Conservation (phyloP, 1,284 basidiomycete genomes). For the Ceratobasidium sp. region DNA sequence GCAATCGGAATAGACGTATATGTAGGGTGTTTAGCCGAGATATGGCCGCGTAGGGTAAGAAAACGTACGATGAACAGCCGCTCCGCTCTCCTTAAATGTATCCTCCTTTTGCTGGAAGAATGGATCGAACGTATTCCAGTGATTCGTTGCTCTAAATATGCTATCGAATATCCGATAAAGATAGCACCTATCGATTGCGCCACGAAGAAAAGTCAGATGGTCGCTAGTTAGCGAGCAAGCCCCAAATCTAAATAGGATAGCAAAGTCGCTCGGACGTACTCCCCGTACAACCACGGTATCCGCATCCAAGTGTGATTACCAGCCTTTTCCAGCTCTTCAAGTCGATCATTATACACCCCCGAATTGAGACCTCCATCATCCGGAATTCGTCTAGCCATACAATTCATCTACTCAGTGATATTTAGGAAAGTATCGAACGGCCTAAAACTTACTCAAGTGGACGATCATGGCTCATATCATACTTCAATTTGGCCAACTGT, state of each 20-base stretch:
- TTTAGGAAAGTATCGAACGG: conserved; percentile 16
- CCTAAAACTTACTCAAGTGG: conserved; percentile 67
- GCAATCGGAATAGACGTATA: background rate
- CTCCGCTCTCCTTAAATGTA: conserved; percentile 83
- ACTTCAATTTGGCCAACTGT: conserved; percentile 83
- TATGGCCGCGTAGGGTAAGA: background rate
- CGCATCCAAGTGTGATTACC: conserved; percentile 86
- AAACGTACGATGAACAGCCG: conserved; percentile 75
- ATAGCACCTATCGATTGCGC: conserved; percentile 56
- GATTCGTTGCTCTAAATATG: conserved; percentile 73
- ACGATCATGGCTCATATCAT: conserved; percentile 87
- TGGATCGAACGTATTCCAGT: conserved; percentile 87
- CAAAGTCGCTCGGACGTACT: conserved; percentile 63
- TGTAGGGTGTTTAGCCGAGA: background rate
- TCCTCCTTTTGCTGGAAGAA: conserved; percentile 85
- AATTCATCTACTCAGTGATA: background rate
- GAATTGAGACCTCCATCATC: conserved; percentile 77
- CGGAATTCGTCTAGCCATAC: conserved; percentile 65
- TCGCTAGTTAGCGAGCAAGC: background rate
- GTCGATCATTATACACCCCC: conserved; percentile 77
- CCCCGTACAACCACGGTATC: conserved; percentile 93
- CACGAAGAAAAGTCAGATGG: background rate
- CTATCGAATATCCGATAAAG: conserved; percentile 84
- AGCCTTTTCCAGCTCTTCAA: conserved; percentile 62
- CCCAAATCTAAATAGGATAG: conserved; percentile 52